These are phyloP conservation scores for Trichaptum fuscoviolaceum DNA, from an alignment of 768 basidiomycete genomes.

Conservation along the genomic window DNA sequence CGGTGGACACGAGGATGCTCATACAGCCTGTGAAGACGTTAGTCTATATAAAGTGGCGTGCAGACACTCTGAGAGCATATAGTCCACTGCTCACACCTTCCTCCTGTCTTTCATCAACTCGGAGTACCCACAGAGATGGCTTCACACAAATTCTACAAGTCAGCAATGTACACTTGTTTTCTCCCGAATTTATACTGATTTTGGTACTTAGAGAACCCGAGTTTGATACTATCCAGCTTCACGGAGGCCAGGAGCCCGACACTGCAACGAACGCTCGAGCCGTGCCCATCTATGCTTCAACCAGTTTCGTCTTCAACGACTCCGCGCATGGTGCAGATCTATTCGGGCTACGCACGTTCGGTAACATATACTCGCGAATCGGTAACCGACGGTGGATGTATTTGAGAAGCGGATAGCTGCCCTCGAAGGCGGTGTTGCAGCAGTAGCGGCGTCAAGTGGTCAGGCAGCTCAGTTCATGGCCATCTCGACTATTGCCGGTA, in stretches of 20 bases:
- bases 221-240: conserved; percentile 77
- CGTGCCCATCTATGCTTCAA: conserved; percentile 70
- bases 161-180: background rate
- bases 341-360: conserved; percentile 46
- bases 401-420: conserved; percentile 78
- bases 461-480: conserved; percentile 77
- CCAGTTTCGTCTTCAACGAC: conserved; percentile 70
- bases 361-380: conserved; percentile 64
- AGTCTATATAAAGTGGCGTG: background rate
- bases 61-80: background rate
- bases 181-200: background rate
- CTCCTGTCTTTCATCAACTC: background rate
- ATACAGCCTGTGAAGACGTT: background rate
- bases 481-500: conserved; percentile 50
- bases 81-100: background rate
- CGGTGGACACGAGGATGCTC: background rate
- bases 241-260: conserved; percentile 67
- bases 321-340: conserved; percentile 73
- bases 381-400: conserved; percentile 70
- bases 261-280: conserved; percentile 67
- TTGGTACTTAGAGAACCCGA: conserved; percentile 40
- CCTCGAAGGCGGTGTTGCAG: conserved; percentile 75
- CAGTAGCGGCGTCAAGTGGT: conserved; percentile 68
- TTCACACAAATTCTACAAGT: conserved; percentile 4
- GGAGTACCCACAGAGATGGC: background rate